These are phyloP conservation scores for Casuarina cunninghamiana DNA, from an alignment of 306 rosid genomes.

Conservation along the genomic window DNA sequence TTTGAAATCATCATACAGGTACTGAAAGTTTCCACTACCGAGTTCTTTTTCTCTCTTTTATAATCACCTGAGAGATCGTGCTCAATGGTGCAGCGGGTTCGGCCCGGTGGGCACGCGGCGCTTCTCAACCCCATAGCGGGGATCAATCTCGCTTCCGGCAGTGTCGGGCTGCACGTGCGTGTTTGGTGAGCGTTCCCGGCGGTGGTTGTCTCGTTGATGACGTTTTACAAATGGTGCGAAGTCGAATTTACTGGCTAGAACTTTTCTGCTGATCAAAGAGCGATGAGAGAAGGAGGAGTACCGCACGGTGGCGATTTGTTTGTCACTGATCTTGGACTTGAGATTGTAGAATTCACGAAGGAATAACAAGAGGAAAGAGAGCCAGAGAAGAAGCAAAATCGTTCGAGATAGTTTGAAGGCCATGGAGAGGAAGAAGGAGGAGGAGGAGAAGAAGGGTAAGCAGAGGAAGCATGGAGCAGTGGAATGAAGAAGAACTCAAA, in stretches of 20 bases:
- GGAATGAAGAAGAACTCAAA: constrained; percentile 29
- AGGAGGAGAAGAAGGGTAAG: constrained; percentile 37
- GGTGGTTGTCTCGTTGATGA: constrained; percentile 21
- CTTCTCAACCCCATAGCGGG: constrained; percentile 86
- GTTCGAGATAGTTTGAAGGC: constrained; percentile 57
- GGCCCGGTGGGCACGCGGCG: constrained; percentile 96
- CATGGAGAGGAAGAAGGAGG: constrained; percentile 60
- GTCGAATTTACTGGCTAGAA: constrained; percentile 69
- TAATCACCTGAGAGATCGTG: constrained; percentile 19
- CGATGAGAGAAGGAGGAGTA: constrained; percentile 31
- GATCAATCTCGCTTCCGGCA: constrained; percentile 55
- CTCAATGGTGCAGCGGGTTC: constrained; percentile 89
- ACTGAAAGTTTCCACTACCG: constrained; percentile 40
- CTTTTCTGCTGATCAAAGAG: constrained; percentile 57
- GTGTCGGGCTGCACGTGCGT: constrained; percentile 28
- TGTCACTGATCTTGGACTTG: constrained; percentile 50
- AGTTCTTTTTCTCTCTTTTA: constrained; percentile 20
- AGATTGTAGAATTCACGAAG: constrained; percentile 56
- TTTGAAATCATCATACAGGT: constrained; percentile 19
- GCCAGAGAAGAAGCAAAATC: constrained; percentile 51
- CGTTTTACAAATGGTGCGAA: constrained; percentile 66
- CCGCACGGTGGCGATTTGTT: constrained; percentile 29
- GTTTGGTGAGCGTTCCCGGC: constrained; percentile 9
- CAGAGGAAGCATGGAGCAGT: constrained; percentile 77
- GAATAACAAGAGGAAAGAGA: constrained; percentile 54